Conservation (phyloP, 208 protist species). For the Trypanosoma grayi region DNA sequence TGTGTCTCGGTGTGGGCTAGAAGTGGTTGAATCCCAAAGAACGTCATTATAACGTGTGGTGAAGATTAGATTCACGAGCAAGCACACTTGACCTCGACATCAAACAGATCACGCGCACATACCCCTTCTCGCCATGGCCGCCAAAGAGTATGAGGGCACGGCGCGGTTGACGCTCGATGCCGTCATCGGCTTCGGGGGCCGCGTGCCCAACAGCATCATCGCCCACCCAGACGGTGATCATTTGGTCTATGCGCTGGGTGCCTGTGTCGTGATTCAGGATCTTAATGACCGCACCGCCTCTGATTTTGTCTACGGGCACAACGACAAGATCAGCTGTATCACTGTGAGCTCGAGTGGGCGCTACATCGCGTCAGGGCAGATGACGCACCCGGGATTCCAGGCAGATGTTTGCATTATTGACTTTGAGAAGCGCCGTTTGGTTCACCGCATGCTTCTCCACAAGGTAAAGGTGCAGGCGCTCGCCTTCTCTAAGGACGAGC, state of each 20-base stretch:
- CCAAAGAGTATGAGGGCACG: conserved; percentile 64
- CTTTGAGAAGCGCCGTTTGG: conserved; percentile 75
- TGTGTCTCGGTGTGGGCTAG: too few relatives aligned
- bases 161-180: conserved; percentile 74
- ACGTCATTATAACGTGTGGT: too few relatives aligned
- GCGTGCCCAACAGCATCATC: conserved; percentile 78
- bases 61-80: neutral
- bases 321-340: conserved; percentile 93
- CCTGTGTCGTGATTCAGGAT: conserved; percentile 91
- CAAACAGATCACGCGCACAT: neutral
- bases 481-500: conserved; percentile 92
- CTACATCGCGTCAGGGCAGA: conserved; percentile 94
- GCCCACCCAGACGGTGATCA: conserved; percentile 89
- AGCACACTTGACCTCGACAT: neutral
- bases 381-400: conserved; percentile 94
- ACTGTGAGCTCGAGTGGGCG: conserved; percentile 86
- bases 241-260: conserved; percentile 92
- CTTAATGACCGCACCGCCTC: conserved; percentile 67
- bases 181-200: conserved; percentile 84
- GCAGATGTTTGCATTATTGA: conserved; percentile 94
- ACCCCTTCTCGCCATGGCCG: conserved; percentile 14
- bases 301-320: conserved; percentile 94
- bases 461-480: conserved; percentile 94
- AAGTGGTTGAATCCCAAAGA: too few relatives aligned
- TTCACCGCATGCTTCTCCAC: conserved; percentile 94